Evolutionary conservation across 768 basidiomycete genomes (phyloP).

Genomic region (Kwoniella sp.): DNA sequence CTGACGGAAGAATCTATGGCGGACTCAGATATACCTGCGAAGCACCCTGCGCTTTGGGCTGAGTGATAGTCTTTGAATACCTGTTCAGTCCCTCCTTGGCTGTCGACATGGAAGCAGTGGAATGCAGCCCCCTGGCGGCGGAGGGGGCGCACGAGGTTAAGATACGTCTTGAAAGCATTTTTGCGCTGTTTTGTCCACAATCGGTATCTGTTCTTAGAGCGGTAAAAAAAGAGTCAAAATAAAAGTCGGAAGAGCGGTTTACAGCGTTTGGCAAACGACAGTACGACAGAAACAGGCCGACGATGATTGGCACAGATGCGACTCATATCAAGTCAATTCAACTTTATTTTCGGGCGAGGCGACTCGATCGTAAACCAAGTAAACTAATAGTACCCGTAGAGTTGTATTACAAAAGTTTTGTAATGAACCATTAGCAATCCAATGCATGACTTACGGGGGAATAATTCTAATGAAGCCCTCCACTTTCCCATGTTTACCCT

Average conservation of each 20-base stretch:
- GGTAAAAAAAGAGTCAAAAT: neutral
- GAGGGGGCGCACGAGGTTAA: neutral
- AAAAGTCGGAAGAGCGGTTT: neutral
- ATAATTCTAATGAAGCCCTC: neutral
- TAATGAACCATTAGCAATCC: no score
- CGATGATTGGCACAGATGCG: neutral
- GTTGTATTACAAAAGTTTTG: no score
- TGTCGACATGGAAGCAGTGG: slow-evolving; percentile 4
- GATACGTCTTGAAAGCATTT: slow-evolving; percentile 25
- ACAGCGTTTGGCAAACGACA: neutral
- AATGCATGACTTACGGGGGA: no score
- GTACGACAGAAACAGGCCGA: no score
- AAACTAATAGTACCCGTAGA: no score
- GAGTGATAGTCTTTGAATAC: slow-evolving; percentile 79
- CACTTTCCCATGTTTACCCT: neutral
- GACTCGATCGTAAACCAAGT: slow-evolving; percentile 1
- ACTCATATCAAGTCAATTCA: neutral
- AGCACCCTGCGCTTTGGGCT: slow-evolving; percentile 91
- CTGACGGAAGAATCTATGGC: neutral
- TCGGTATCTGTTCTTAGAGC: neutral
- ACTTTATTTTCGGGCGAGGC: slow-evolving; percentile 3
- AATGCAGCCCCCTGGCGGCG: slow-evolving; percentile 15
- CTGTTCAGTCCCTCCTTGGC: slow-evolving; percentile 58
- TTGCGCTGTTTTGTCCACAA: neutral
- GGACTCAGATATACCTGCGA: slow-evolving; percentile 67